phyloP scores from a whole-genome alignment of 1,139 yeast species.

The Saccharomyces hybrid region DNA sequence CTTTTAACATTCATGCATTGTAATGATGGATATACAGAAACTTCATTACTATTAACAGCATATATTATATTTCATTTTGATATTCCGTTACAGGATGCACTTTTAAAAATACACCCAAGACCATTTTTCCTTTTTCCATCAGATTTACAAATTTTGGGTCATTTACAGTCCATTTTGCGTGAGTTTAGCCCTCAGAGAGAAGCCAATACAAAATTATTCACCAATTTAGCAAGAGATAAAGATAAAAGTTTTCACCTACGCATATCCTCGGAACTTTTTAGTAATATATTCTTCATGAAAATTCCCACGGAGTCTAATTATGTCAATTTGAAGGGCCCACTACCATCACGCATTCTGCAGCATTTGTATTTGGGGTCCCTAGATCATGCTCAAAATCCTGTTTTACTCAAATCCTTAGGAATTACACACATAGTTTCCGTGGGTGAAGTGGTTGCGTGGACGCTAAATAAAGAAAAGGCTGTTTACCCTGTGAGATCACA shows the following conservation, averaged over 20 bases:
- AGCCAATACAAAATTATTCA: constrained; percentile 7
- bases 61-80: constrained; percentile 63
- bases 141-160: constrained; percentile 59
- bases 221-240: background rate
- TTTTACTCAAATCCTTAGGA: constrained; percentile 56
- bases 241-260: constrained; percentile 14
- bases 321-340: constrained; percentile 33
- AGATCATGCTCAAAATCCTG: constrained; percentile 69
- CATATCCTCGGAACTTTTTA: constrained; percentile 30
- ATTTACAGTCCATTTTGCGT: constrained; percentile 52
- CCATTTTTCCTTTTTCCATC: constrained; percentile 79
- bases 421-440: constrained; percentile 75
- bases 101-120: constrained; percentile 56
- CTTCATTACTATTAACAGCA: constrained; percentile 64
- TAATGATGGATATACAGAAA: constrained; percentile 89
- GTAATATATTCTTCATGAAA: constrained; percentile 29
- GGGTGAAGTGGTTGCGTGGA: constrained; percentile 73
- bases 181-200: constrained; percentile 24
- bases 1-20: constrained; percentile 50
- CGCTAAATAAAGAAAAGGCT: constrained; percentile 20
- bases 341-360: constrained; percentile 56
- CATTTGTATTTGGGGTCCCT: constrained; percentile 83
- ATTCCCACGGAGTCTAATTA: constrained; percentile 22
- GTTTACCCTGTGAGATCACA: background rate
- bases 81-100: constrained; percentile 41